Evolutionary conservation across 192 early-diverging fungal genomes (phyloP).

Genomic region (Mortierella antarctica): DNA sequence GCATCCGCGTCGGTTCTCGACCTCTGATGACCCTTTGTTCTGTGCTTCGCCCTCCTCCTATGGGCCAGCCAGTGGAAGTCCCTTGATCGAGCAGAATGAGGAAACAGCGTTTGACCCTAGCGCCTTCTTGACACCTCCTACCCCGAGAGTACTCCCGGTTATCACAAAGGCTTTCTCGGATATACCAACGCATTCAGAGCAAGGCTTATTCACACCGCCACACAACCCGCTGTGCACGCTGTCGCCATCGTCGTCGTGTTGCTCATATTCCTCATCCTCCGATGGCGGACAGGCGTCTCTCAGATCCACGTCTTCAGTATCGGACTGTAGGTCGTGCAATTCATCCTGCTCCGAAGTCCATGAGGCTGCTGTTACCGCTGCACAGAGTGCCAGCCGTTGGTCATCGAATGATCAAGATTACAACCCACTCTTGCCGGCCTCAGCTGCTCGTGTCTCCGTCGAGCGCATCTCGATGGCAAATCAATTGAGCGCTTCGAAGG

Average conservation of each 20-base stretch:
- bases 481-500: not conserved
- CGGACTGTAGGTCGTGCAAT: slow-evolving; percentile 6
- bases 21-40: not conserved
- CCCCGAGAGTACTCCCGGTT: slow-evolving; percentile 15
- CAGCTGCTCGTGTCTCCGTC: slow-evolving; percentile 36
- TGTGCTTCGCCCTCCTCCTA: slow-evolving; percentile 1
- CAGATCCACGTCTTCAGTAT: not conserved
- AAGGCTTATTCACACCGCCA: not conserved
- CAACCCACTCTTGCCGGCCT: slow-evolving; percentile 28
- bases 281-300: slow-evolving; percentile 6
- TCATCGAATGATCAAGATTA: not conserved
- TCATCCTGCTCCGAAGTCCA: slow-evolving; percentile 15
- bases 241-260: slow-evolving; percentile 36
- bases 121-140: slow-evolving; percentile 7
- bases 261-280: slow-evolving; percentile 16
- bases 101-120: not conserved
- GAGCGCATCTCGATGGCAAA: slow-evolving; percentile 22
- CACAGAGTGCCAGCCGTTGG: not conserved
- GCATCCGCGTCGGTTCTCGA: not conserved
- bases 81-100: not conserved
- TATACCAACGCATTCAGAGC: not conserved
- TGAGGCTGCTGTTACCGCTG: not conserved
- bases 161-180: not conserved
- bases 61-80: not conserved
- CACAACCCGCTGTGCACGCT: slow-evolving; percentile 10